phyloP scores from a whole-genome alignment of 1,284 basidiomycete species.

The Trichosporon asahii region DNA sequence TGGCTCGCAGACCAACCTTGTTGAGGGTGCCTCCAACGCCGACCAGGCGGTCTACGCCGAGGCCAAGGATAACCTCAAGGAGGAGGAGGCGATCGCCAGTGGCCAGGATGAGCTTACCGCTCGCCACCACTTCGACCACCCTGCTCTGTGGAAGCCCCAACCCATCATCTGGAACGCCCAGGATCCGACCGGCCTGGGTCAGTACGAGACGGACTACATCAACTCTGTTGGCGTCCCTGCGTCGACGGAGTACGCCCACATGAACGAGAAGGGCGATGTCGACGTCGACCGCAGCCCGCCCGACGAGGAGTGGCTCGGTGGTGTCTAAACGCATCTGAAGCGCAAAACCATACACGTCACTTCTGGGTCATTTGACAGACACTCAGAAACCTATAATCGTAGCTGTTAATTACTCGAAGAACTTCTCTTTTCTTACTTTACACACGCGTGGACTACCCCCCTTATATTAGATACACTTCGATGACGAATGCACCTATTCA shows the following conservation, averaged over 20 bases:
- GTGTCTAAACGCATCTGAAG: neutral
- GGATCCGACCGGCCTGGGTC: conserved; percentile 49
- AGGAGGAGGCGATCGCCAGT: conserved; percentile 11
- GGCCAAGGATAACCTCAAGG: conserved; percentile 25
- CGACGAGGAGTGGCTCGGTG: conserved; percentile 41
- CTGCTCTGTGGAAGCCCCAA: conserved; percentile 51
- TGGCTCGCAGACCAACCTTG: conserved; percentile 18
- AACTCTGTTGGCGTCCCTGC: conserved; percentile 45
- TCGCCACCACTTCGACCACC: conserved; percentile 50
- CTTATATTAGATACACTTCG: neutral
- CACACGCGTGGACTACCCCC: neutral
- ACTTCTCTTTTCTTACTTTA: neutral
- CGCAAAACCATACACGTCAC: neutral
- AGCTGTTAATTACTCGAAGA: neutral
- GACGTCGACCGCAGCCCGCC: conserved; percentile 43
- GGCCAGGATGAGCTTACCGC: conserved; percentile 35
- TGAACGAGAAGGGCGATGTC: conserved; percentile 48
- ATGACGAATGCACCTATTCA: neutral
- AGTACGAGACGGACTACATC: conserved; percentile 44
- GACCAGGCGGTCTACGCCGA: conserved; percentile 7
- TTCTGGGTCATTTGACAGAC: neutral
- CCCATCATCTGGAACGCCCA: conserved; percentile 51
- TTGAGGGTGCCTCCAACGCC: neutral
- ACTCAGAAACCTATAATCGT: neutral
- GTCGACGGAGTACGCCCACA: conserved; percentile 43